phyloP scores from a whole-genome alignment of 2,329 filamentous ascomycete species.

The Pseudogymnoascus sp. region DNA sequence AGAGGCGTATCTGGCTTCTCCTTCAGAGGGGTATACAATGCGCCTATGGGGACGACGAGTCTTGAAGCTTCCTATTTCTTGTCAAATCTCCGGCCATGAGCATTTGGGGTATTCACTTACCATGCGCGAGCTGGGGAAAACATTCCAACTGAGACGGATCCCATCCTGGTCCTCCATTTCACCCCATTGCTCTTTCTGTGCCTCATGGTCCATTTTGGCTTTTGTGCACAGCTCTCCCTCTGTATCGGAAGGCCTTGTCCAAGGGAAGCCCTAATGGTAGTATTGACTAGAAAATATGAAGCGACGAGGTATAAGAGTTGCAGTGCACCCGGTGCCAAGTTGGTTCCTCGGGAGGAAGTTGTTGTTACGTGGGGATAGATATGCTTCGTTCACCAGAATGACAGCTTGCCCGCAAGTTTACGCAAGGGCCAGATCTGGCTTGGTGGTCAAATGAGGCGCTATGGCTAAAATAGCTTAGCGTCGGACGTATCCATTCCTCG shows the following conservation, averaged over 20 bases:
- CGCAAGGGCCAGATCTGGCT: constrained; percentile 7
- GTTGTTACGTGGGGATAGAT: constrained; percentile 6
- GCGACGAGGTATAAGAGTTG: neutral
- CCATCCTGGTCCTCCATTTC: constrained; percentile 96
- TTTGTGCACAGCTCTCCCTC: constrained; percentile 2
- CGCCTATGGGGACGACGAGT: constrained; percentile 90
- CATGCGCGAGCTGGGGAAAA: constrained; percentile 96
- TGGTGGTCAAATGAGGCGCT: neutral
- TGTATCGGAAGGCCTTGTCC: constrained; percentile 6
- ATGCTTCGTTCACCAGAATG: constrained; percentile 9
- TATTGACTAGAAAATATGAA: constrained; percentile 1
- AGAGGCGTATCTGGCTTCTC: constrained; percentile 85
- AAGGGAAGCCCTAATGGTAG: constrained; percentile 1
- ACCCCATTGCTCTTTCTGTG: constrained; percentile 90
- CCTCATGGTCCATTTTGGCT: constrained; percentile 74
- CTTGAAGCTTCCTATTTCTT: constrained; percentile 73
- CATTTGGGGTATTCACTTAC: constrained; percentile 38
- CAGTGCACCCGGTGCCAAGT: constrained; percentile 7
- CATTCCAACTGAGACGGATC: constrained; percentile 95
- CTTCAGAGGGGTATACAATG: constrained; percentile 90
- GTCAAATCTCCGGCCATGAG: constrained; percentile 20
- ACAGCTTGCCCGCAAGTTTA: constrained; percentile 10
- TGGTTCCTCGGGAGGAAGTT: constrained; percentile 4
- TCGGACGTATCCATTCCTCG: constrained; percentile 26
- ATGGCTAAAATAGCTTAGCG: constrained; percentile 15